phyloP scores from a whole-genome alignment of 1,284 basidiomycete genomes.

The Crucibulum cyathiforme region DNA sequence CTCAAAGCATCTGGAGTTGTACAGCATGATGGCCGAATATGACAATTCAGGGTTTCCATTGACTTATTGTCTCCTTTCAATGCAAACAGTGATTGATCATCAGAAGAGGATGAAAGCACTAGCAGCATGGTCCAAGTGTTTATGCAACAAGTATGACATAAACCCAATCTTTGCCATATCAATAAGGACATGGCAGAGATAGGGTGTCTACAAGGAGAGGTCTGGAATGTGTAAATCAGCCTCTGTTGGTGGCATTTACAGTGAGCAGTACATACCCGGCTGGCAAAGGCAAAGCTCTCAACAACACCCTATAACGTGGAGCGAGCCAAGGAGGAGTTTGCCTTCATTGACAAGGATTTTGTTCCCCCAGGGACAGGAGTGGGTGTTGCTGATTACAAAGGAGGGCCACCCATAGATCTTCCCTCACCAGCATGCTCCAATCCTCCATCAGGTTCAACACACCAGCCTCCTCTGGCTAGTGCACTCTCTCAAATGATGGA shows the following conservation, averaged over 20 bases:
- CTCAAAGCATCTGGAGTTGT: slow-evolving; percentile 29
- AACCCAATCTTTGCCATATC: slow-evolving; percentile 27
- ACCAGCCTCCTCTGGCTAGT: no score
- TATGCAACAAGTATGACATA: slow-evolving; percentile 25
- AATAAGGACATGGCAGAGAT: slow-evolving; percentile 36
- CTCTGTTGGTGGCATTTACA: slow-evolving; percentile 37
- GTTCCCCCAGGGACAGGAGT: slow-evolving; percentile 11
- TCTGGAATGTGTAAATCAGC: slow-evolving; percentile 24
- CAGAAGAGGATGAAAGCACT: slow-evolving; percentile 24
- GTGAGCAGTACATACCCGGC: slow-evolving; percentile 18
- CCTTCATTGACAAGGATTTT: slow-evolving; percentile 16
- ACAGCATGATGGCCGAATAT: slow-evolving; percentile 29
- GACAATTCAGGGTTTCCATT: slow-evolving; percentile 32
- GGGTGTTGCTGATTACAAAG: slow-evolving; percentile 15
- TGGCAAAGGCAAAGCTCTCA: slow-evolving; percentile 24
- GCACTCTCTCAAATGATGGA: no score
- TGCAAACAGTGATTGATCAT: slow-evolving; percentile 18
- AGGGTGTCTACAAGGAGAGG: slow-evolving; percentile 11
- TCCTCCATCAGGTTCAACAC: no score
- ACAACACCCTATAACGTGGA: slow-evolving; percentile 30
- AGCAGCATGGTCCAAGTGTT: slow-evolving; percentile 14
- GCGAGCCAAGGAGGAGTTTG: slow-evolving; percentile 9
- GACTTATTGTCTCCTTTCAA: slow-evolving; percentile 31
- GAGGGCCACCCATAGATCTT: not conserved
- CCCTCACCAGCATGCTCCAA: no score